Percentiles rank a stretch among this genome's conserved stretches.
Evolutionary conservation across 2,329 filamentous ascomycete species (phyloP).

Genomic region (Cladosporium halotolerans): DNA sequence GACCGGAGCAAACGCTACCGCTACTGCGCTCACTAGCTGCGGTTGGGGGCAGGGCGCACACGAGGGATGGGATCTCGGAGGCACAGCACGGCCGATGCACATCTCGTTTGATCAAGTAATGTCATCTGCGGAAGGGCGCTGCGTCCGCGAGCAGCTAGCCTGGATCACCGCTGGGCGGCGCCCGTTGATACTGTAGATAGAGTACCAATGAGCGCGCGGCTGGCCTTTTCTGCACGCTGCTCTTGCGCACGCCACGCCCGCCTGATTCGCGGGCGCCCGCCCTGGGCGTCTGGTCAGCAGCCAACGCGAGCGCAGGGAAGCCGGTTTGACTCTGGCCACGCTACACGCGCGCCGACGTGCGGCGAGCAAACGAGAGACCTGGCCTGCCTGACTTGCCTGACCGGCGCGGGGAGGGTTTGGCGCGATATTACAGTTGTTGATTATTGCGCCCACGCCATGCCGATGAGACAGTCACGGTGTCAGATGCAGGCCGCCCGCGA

Average conservation of each 20-base stretch:
- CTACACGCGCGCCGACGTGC: background rate
- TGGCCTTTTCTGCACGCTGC: conserved; percentile 1
- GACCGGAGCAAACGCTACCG: conserved; percentile 1
- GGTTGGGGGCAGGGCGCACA: background rate
- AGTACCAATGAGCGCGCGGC: conserved; percentile 3
- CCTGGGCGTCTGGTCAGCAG: conserved; percentile 2
- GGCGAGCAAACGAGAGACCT: conserved; percentile 3
- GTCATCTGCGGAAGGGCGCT: background rate
- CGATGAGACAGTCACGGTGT: conserved; percentile 11
- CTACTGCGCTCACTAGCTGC: background rate
- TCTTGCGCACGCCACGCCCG: background rate
- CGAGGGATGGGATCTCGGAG: conserved; percentile 4
- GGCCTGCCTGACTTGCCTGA: background rate
- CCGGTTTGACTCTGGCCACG: background rate
- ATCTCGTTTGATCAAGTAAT: conserved; percentile 6
- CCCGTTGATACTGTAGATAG: conserved; percentile 1
- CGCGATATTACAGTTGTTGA: conserved; percentile 1
- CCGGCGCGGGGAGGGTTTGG: too few relatives aligned
- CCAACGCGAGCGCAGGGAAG: conserved; percentile 1
- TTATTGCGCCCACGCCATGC: conserved; percentile 7
- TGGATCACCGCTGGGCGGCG: background rate
- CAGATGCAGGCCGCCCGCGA: conserved; percentile 3
- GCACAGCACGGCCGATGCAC: conserved; percentile 10
- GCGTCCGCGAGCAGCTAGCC: background rate
- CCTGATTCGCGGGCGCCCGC: background rate